Evolutionary conservation across 306 rosid species (phyloP).

Genomic region (Cicer yamashitae): DNA sequence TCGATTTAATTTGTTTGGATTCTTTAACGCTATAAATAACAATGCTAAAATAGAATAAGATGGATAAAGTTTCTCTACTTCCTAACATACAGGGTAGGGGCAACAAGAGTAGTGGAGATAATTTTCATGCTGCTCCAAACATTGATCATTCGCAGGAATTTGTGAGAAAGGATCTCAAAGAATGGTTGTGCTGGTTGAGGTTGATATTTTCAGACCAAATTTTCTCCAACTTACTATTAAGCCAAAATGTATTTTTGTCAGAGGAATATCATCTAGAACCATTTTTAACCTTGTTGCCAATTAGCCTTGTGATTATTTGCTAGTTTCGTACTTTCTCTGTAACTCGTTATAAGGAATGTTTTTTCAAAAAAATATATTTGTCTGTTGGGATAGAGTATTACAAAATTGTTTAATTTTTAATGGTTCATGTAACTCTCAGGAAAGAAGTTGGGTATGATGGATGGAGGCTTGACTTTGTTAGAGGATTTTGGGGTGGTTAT

Average conservation of each 20-base stretch:
- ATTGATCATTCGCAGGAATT: conserved; percentile 99
- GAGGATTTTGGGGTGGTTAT: conserved; percentile 99
- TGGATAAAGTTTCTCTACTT: conserved; percentile 9
- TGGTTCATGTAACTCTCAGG: conserved; percentile 50
- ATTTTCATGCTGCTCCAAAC: conserved; percentile 98
- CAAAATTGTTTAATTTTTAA: too few species aligned
- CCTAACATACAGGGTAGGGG: conserved; percentile 75
- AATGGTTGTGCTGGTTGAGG: conserved; percentile 95
- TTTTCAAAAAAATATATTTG: background rate
- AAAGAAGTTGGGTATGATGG: conserved; percentile 94
- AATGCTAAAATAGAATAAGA: too few species aligned
- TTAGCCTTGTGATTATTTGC: background rate
- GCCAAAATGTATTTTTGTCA: background rate
- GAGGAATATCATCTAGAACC: too few species aligned
- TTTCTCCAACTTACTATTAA: background rate
- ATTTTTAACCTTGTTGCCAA: conserved; percentile 3
- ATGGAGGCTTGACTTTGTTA: conserved; percentile 97
- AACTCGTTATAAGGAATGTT: background rate
- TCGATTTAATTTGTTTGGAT: too few species aligned
- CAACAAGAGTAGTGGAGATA: conserved; percentile 96
- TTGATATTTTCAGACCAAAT: conserved; percentile 35
- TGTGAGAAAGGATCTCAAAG: conserved; percentile 92
- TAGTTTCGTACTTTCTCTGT: background rate
- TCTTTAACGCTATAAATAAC: too few species aligned
- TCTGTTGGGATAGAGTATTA: background rate